Evolutionary conservation across 2,329 filamentous ascomycete genomes (phyloP), one percentile per base, ranked within the genome.

Genomic region (Graphilbum fragrans): DNA sequence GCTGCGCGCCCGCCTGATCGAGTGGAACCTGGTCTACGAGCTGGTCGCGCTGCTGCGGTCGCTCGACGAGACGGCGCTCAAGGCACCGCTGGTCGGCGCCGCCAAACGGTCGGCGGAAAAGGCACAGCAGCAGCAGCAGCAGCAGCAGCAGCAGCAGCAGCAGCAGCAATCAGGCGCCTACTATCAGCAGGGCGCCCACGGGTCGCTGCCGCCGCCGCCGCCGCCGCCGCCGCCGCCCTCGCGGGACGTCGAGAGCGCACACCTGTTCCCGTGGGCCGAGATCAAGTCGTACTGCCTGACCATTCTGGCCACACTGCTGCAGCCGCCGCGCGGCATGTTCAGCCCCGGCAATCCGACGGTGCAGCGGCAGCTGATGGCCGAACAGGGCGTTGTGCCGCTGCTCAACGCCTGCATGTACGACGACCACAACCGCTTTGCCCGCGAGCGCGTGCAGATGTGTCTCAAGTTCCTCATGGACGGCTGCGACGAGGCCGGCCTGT

Each of bases 241-340:
- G 22, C 65, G 59, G 47, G 68, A 55, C 51, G 64, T 65, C 2
- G 75, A 80, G 32, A 69, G 71, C 1, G 74, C 77, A 0, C 67
- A 78, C 56, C 74, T 75, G 51, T 81, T 77, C 52, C 68, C 77
- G 0, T 81, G 77, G 77, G 62, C 71, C 1, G 74, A 92, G 42
- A 80, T 95, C 53, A 96, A 96, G 64, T 92, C 87, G 38, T 79
- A 94, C 45, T 87, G 93, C 34, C 82, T 96, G 12, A 80, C 92
- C 39, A 92, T 95, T 29, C 74, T 96, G 11, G 88, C 86, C 0
- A 86, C 83, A 0, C 74, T 96, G 1, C 79, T 95, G 4, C 93
- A 92, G 69, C 92, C 92, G 38, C 86, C 83, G 1, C 65, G 67
- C 0, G 69, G 74, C 6, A 67, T 70, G 42, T 70, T 70, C 42